Conservation (phyloP, 2,329 filamentous ascomycete species). For the Ceratocystis harringtonii region DNA sequence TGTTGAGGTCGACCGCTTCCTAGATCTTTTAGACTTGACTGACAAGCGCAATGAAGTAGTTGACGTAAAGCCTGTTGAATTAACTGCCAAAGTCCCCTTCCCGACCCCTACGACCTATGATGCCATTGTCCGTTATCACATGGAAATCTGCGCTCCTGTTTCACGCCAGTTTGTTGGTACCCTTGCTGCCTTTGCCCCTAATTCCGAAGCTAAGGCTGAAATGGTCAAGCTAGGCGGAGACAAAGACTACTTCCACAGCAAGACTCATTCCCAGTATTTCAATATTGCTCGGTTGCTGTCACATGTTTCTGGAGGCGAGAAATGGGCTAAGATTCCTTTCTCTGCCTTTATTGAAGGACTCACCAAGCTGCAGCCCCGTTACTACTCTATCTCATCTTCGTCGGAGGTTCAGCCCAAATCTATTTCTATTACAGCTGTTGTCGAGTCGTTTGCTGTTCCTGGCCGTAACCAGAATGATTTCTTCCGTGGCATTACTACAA, state of each 20-base stretch:
- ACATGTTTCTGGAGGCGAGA: constrained; percentile 53
- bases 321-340: constrained; percentile 78
- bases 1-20: constrained; percentile 77
- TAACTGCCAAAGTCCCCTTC: constrained; percentile 94
- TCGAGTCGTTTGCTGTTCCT: constrained; percentile 67
- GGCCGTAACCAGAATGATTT: constrained; percentile 53
- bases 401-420: constrained; percentile 87
- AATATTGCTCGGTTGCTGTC: constrained; percentile 82
- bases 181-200: constrained; percentile 77
- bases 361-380: constrained; percentile 89
- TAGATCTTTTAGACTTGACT: constrained; percentile 59
- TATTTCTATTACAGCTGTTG: constrained; percentile 87
- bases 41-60: constrained; percentile 72
- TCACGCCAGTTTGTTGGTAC: constrained; percentile 89
- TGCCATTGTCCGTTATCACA: constrained; percentile 81
- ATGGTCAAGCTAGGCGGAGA: constrained; percentile 79
- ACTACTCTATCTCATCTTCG: constrained; percentile 98
- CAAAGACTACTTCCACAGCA: constrained; percentile 87
- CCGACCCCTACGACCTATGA: constrained; percentile 95
- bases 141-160: constrained; percentile 89
- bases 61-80: constrained; percentile 77
- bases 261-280: constrained; percentile 65
- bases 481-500: constrained; percentile 90
- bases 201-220: constrained; percentile 69
- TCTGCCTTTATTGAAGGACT: constrained; percentile 87